Conservation (phyloP, 2,329 filamentous ascomycete genomes). For the Aureobasidium pullulans region DNA sequence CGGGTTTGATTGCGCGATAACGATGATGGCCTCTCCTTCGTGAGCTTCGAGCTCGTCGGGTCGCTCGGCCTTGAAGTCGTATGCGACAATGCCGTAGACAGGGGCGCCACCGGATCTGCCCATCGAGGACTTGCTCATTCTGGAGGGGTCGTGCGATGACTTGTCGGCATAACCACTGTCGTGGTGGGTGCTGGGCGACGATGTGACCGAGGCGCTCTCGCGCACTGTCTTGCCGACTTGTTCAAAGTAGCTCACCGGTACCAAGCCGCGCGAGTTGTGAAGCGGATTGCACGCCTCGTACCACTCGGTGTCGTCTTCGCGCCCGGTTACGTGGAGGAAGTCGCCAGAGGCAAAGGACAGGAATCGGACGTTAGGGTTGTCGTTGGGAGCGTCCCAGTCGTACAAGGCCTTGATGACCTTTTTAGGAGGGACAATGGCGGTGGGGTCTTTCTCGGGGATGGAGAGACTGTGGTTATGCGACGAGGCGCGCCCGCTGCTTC, state of each 20-base stretch:
- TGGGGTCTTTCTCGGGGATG: conserved; percentile 75
- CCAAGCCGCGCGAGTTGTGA: conserved; percentile 78
- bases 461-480: conserved; percentile 40
- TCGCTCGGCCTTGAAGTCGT: conserved; percentile 89
- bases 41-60: conserved; percentile 96
- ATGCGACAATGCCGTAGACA: conserved; percentile 95
- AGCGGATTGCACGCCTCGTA: conserved; percentile 98
- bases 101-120: conserved; percentile 55
- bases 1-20: conserved; percentile 95
- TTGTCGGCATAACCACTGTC: conserved; percentile 81
- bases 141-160: conserved; percentile 23
- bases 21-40: conserved; percentile 91
- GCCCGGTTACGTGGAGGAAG: conserved; percentile 95
- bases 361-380: conserved; percentile 42
- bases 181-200: conserved; percentile 50
- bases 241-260: conserved; percentile 92
- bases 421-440: conserved; percentile 85
- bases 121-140: conserved; percentile 35
- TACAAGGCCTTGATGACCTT: conserved; percentile 98
- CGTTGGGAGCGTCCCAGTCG: conserved; percentile 68
- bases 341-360: conserved; percentile 90
- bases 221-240: conserved; percentile 84
- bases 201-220: conserved; percentile 58
- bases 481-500: neutral
- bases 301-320: conserved; percentile 92